These are phyloP conservation scores for Plantago elongata DNA, from an alignment of 257 asterid species.

Conservation along the genomic window DNA sequence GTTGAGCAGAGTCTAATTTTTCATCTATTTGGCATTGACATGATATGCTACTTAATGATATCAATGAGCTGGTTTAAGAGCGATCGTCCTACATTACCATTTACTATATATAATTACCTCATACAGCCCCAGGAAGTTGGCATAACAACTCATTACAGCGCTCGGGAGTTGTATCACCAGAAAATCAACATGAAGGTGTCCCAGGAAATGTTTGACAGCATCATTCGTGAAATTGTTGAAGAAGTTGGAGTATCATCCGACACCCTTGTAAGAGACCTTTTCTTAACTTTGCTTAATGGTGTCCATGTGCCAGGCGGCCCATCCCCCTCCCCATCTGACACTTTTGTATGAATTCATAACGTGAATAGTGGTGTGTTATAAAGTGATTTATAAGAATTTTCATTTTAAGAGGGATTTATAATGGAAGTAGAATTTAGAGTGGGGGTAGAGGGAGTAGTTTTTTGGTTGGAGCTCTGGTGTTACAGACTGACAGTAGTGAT, in stretches of 20 bases:
- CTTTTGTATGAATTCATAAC: too few relatives aligned
- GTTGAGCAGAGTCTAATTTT: too few relatives aligned
- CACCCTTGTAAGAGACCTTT: slow-evolving; percentile 49
- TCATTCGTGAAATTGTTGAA: slow-evolving; percentile 90
- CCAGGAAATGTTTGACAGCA: slow-evolving; percentile 91
- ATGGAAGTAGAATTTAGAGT: too few relatives aligned
- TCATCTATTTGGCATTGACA: too few relatives aligned
- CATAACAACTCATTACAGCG: slow-evolving; percentile 37
- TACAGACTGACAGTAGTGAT: too few relatives aligned
- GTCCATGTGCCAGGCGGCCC: too few relatives aligned
- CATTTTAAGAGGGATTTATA: too few relatives aligned
- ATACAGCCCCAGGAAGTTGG: slow-evolving; percentile 82
- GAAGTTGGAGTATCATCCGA: slow-evolving; percentile 84
- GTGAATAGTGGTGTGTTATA: too few relatives aligned
- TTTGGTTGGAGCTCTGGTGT: too few relatives aligned
- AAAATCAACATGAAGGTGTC: slow-evolving; percentile 51
- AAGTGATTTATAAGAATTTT: too few relatives aligned
- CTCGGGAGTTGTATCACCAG: slow-evolving; percentile 30
- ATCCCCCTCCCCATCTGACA: too few relatives aligned
- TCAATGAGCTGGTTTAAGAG: slow-evolving; percentile 5
- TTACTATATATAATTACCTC: slow-evolving; percentile 9
- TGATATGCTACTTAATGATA: background rate
- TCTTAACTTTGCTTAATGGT: background rate
- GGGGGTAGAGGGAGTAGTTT: too few relatives aligned
- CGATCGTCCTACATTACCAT: slow-evolving; percentile 12